Evolutionary conservation across 306 rosid genomes (phyloP).

Genomic region (Trifolium subterraneum): DNA sequence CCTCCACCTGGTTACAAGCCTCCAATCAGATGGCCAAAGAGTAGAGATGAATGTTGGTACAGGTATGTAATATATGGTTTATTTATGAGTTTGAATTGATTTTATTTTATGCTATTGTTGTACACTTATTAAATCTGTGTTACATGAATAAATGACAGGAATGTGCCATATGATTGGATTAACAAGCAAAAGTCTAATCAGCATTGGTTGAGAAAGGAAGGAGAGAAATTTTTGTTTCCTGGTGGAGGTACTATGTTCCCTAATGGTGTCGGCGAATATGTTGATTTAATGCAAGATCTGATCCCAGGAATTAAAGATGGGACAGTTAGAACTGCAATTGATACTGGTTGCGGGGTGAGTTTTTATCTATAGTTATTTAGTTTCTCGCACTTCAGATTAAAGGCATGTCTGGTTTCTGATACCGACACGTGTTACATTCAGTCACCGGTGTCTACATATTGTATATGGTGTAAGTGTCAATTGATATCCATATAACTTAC

Average conservation of each 20-base stretch:
- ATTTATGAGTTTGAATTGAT: neutral
- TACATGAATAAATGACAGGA: conserved; percentile 59
- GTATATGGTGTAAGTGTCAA: no score
- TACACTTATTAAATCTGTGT: conserved; percentile 1
- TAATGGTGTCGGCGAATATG: conserved; percentile 89
- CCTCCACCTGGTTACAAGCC: conserved; percentile 93
- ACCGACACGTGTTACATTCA: neutral
- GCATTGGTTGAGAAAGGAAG: conserved; percentile 95
- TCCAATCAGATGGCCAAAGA: conserved; percentile 96
- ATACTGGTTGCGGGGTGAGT: conserved; percentile 99
- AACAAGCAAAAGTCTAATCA: conserved; percentile 94
- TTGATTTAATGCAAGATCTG: conserved; percentile 85
- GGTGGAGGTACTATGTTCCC: conserved; percentile 99
- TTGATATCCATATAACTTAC: no score
- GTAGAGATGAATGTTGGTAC: conserved; percentile 97
- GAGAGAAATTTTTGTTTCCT: conserved; percentile 95
- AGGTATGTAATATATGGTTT: conserved; percentile 56
- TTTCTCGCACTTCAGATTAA: neutral
- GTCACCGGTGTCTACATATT: no score
- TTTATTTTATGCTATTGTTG: conserved; percentile 17
- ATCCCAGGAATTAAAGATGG: conserved; percentile 97
- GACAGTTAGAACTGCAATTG: conserved; percentile 89
- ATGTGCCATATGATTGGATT: conserved; percentile 99
- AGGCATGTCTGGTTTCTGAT: neutral
- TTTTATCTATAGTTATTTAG: conserved; percentile 4